Conservation (phyloP, 805 yeast genomes). For the Maudiozyma pseudohumilis region DNA sequence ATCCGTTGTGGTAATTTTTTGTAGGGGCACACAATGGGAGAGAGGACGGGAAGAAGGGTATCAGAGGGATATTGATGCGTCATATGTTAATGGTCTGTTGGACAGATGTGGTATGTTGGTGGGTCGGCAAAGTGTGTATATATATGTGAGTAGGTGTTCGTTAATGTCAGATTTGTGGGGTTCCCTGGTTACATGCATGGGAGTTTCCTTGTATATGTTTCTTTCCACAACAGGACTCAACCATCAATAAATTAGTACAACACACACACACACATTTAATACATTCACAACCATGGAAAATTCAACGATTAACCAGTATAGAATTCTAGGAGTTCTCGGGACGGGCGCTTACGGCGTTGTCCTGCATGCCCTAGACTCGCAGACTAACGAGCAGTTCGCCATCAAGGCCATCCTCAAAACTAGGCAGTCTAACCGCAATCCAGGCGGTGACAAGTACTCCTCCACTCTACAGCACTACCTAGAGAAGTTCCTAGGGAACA, state of each 20-base stretch:
- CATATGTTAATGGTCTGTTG: too few relatives aligned
- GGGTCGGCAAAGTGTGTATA: too few relatives aligned
- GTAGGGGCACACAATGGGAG: too few relatives aligned
- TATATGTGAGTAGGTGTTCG: too few relatives aligned
- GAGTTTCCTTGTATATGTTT: too few relatives aligned
- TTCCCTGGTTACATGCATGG: too few relatives aligned
- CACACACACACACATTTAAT: background rate
- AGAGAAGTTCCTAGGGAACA: constrained; percentile 17
- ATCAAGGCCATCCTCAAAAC: constrained; percentile 56
- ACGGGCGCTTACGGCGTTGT: constrained; percentile 84
- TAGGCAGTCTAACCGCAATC: constrained; percentile 10
- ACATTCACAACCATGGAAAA: constrained; percentile 3
- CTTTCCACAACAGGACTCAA: too few relatives aligned
- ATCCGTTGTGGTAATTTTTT: too few relatives aligned
- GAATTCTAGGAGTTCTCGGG: constrained; percentile 33
- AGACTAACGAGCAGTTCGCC: constrained; percentile 47
- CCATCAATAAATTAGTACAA: background rate
- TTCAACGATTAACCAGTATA: constrained; percentile 35
- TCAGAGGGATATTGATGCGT: too few relatives aligned
- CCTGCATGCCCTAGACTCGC: constrained; percentile 51
- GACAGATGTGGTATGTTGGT: too few relatives aligned
- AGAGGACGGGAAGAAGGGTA: too few relatives aligned
- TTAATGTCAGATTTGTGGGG: too few relatives aligned
- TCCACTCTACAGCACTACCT: constrained; percentile 21
- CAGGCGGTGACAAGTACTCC: constrained; percentile 11